Evolutionary conservation across 2,329 filamentous ascomycete genomes (phyloP).

Genomic region (Pseudopithomyces maydicus): DNA sequence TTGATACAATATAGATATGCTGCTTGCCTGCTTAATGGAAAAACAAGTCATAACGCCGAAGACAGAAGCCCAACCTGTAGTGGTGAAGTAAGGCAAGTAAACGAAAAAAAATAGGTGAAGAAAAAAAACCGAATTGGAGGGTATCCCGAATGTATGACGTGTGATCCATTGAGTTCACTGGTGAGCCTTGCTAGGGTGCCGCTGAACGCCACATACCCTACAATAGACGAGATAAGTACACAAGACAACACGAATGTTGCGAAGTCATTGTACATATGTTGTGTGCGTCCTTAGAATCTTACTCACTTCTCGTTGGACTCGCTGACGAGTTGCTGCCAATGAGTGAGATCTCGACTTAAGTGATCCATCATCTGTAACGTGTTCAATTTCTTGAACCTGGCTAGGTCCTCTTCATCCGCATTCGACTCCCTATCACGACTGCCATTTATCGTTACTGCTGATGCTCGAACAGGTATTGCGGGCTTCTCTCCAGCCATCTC

Average conservation of each 20-base stretch:
- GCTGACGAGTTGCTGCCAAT: constrained; percentile 71
- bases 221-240: not conserved
- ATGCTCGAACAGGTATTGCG: constrained; percentile 30
- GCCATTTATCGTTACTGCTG: constrained; percentile 28
- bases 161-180: not conserved
- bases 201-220: not conserved
- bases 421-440: constrained; percentile 24
- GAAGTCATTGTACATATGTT: not conserved
- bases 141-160: not conserved
- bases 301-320: constrained; percentile 35
- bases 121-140: not conserved
- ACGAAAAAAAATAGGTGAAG: not conserved
- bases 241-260: not conserved
- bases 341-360: constrained; percentile 77
- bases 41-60: no score
- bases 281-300: not conserved
- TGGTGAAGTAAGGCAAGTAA: no score
- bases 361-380: constrained; percentile 92
- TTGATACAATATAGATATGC: no score
- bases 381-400: constrained; percentile 71
- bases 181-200: not conserved
- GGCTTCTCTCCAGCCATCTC: constrained; percentile 72
- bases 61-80: not conserved
- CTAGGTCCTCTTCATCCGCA: constrained; percentile 50
- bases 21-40: no score